phyloP scores from a whole-genome alignment of 1,284 basidiomycete genomes.

The Amylostereum areolatum region DNA sequence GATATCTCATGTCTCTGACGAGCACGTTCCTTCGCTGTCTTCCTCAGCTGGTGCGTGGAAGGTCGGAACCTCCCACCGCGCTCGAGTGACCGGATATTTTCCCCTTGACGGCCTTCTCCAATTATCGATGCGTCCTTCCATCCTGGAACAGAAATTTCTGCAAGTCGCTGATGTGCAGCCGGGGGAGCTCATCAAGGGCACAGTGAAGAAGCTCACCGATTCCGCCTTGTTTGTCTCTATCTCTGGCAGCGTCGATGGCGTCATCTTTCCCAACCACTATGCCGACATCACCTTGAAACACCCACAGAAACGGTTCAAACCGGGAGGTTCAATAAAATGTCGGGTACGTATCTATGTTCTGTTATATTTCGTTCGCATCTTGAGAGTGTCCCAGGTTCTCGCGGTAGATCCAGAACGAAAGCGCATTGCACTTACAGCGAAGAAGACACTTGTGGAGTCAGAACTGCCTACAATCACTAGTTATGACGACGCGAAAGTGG shows the following conservation, averaged over 20 bases:
- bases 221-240: constrained; percentile 81
- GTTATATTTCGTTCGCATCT: background rate
- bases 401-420: constrained; percentile 79
- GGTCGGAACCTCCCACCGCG: constrained; percentile 73
- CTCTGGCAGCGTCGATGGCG: constrained; percentile 83
- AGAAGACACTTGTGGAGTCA: constrained; percentile 87
- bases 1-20: constrained; percentile 94
- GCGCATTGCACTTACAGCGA: constrained; percentile 84
- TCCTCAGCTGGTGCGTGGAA: constrained; percentile 74
- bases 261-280: constrained; percentile 94
- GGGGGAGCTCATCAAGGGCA: constrained; percentile 81
- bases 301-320: constrained; percentile 88
- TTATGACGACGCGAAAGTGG: constrained; percentile 66
- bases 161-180: constrained; percentile 81
- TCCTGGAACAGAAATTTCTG: constrained; percentile 86
- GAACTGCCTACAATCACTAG: constrained; percentile 64
- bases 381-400: constrained; percentile 56
- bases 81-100: constrained; percentile 87
- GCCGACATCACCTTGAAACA: constrained; percentile 92
- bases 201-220: constrained; percentile 77
- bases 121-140: constrained; percentile 77
- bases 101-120: constrained; percentile 86
- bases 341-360: constrained; percentile 43
- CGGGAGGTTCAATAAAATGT: constrained; percentile 81
- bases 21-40: constrained; percentile 77